A percentile compares a stretch with the other conserved stretches of the same genome.
phyloP scores from a whole-genome alignment of 2,329 filamentous ascomycete species.

The Fusarium austroafricanum region DNA sequence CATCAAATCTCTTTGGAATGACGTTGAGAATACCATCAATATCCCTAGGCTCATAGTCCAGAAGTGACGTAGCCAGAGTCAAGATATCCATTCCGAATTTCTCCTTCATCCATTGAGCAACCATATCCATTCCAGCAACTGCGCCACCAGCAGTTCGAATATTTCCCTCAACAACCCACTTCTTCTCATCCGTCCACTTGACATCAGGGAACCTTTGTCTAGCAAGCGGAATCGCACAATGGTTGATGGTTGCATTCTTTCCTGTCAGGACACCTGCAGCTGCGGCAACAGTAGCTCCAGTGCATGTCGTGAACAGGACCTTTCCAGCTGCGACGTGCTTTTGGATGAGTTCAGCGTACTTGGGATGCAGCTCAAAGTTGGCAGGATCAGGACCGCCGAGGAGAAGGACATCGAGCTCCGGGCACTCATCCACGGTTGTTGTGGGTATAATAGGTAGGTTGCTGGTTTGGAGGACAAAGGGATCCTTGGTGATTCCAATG shows the following conservation, averaged over 20 bases:
- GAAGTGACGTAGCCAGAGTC: constrained; percentile 15
- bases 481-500: constrained; percentile 48
- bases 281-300: constrained; percentile 49
- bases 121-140: constrained; percentile 59
- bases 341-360: constrained; percentile 49
- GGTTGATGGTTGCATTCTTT: constrained; percentile 57
- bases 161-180: constrained; percentile 59
- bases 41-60: constrained; percentile 54
- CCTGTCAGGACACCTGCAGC: constrained; percentile 56
- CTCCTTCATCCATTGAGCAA: constrained; percentile 55
- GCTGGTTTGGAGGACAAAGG: constrained; percentile 34
- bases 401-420: constrained; percentile 53
- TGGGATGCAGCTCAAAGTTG: constrained; percentile 46
- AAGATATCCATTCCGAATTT: constrained; percentile 49
- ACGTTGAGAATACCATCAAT: constrained; percentile 46
- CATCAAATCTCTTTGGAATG: constrained; percentile 46
- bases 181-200: constrained; percentile 56
- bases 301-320: constrained; percentile 53
- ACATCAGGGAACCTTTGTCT: constrained; percentile 53
- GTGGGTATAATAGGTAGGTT: constrained; percentile 46
- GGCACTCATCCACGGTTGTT: constrained; percentile 49
- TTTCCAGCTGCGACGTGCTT: constrained; percentile 53
- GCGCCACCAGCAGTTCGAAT: constrained; percentile 61
- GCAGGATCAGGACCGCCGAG: constrained; percentile 49
- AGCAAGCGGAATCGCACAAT: constrained; percentile 47